phyloP scores from a whole-genome alignment of 2,329 filamentous ascomycete genomes.

The Aciculosporium take region DNA sequence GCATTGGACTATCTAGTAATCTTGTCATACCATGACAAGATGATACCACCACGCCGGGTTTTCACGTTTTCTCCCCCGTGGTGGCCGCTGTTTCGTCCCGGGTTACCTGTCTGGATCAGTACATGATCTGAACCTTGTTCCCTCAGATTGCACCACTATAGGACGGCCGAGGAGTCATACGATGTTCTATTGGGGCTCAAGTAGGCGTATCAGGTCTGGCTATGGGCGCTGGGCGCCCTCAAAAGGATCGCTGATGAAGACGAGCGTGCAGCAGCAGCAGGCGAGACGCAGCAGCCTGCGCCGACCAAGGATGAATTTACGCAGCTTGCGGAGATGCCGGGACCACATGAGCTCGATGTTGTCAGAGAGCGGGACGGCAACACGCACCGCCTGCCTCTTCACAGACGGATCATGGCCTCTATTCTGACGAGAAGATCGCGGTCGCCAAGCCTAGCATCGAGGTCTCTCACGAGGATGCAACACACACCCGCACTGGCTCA shows the following conservation, averaged over 20 bases:
- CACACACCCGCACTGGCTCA: conserved; percentile 2
- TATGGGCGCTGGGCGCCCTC: conserved; percentile 50
- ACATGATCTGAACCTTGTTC: conserved; percentile 40
- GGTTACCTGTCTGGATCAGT: no score
- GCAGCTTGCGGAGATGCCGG: conserved; percentile 55
- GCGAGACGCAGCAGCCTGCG: conserved; percentile 5
- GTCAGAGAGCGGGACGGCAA: conserved; percentile 47
- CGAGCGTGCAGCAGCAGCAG: conserved; percentile 1
- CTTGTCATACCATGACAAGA: conserved; percentile 45
- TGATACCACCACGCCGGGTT: no score
- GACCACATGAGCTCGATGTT: conserved; percentile 48
- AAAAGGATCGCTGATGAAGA: conserved; percentile 24
- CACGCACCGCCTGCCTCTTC: conserved; percentile 36
- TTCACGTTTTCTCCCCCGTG: no score
- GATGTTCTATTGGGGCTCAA: conserved; percentile 59
- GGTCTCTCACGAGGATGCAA: background rate
- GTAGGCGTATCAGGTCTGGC: conserved; percentile 56
- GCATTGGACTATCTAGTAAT: no score
- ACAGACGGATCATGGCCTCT: conserved; percentile 1
- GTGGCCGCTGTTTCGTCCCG: no score
- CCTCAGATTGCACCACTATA: conserved; percentile 43
- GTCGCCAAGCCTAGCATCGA: background rate
- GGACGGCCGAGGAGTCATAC: conserved; percentile 50
- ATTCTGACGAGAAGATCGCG: conserved; percentile 3
- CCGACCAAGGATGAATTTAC: conserved; percentile 47